Evolutionary conservation across 2,329 filamentous ascomycete genomes (phyloP), one percentile per base, ranked within the genome.

Genomic region (Akanthomyces muscarius): DNA sequence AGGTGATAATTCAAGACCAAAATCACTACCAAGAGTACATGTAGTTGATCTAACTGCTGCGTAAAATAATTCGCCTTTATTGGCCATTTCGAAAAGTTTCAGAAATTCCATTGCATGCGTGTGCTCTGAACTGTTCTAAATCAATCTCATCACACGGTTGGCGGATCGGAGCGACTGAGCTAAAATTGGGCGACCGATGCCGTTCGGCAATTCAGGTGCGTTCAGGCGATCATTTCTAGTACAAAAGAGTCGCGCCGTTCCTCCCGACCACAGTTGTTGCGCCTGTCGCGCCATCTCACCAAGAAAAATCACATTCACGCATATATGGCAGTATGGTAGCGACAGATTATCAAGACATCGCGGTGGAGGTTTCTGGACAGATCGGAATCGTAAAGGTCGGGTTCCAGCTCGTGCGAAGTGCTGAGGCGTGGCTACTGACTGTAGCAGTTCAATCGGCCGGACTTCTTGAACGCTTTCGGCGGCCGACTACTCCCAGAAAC

Each of bases 381-480:
- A 41, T 58, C 7, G 55, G 55, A 8, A 58, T 41, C 28, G 50
- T 58, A n/a, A 58, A 58, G 44, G 55, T 50, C 4, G 4, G n/a
- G n/a, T n/a, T 11, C 41, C 23, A 10, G 11, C 2, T 8, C 41
- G 4, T n/a, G 38, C 4, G 2, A 21, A 16, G 2, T 21, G 10
- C 18, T 5, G 30, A 11, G 11, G 23, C 10, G 25, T 33, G 42
- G 25, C n/a, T n/a, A 18, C 41, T 36, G 16, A 54, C 42, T 47
- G 21, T 4, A 7, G 3, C 42, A 63, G 62, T 44, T 63, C 7
- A 63, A 63, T 23, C 54, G 62, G 6, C 62, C 62, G 1, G 30
- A 63, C 18, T 44, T 42, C 7, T 23, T 63, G 28, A 63, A 63
- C 36, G n/a, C 62, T 6, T 63, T 47, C 30, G 55, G 54, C 23